Base-by-base conservation (phyloP, 106 monocot species). In the Agapanthus africanus region DNA sequence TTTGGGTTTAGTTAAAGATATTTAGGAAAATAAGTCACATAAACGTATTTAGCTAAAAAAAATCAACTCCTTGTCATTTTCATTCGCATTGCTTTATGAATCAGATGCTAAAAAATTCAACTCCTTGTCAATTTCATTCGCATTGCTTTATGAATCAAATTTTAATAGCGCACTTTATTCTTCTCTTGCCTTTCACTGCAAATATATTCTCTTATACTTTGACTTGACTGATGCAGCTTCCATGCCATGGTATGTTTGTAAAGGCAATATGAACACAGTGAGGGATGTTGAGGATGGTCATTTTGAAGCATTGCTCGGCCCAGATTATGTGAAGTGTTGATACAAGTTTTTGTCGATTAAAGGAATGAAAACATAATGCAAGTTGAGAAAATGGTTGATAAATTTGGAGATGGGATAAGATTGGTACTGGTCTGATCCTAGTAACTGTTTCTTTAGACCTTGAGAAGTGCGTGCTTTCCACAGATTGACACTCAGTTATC, bases 211-310 rank as follows among this genome's bases (percentile, higher is more conserved):
- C 54, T 54, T 54, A 54, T 26, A 26, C 54, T 27, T 54, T 27
- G 25, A 2, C 30, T 30, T 30, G 4, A 11, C 31, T 30, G 56
- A 31, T 31, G 16, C 56, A 57, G 56, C 30, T 57, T 31, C 56
- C 13, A 31, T 28, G 31, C 31, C 56, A 57, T 57, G 56, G 56
- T 11, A 57, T 57, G 56, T 57, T 57, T 57, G 56, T 31, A 57
- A 57, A 57, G 56, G 30, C 30, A 4, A 15, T 57, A 31, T 57
- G 10, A 30, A 57, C 1, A 11, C 56, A 15, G 30, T 30, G 56
- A 57, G 14, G 30, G 56, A 57, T 57, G 30, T 57, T 31, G 56
- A 57, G 56, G 11, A 13, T 13, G 16, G 31, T 57, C 56, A 57
- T 57, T 57, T 57, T 57, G 56, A 28, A 0, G 56, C 56, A 1